Conservation (phyloP, 2,329 filamentous ascomycete species). For the Penicillium sp. region DNA sequence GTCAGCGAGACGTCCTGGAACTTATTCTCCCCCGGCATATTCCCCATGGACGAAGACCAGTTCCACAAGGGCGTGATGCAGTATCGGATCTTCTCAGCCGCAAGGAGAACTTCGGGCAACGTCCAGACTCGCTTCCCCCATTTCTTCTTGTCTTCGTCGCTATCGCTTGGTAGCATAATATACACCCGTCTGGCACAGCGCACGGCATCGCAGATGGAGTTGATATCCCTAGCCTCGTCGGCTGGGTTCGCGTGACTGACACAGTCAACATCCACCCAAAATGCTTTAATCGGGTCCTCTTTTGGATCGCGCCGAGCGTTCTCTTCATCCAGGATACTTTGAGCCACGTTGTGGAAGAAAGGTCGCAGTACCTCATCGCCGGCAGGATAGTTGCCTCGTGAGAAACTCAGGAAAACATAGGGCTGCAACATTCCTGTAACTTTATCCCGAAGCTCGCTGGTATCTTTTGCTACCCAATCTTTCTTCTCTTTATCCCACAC, state of each 20-base stretch:
- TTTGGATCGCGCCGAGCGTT: background rate
- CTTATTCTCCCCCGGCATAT: background rate
- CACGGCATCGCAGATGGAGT: constrained; percentile 19
- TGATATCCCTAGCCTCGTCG: constrained; percentile 9
- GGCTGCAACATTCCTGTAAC: constrained; percentile 11
- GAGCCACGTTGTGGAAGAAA: constrained; percentile 3
- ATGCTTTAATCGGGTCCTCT: constrained; percentile 8
- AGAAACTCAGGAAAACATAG: constrained; percentile 20
- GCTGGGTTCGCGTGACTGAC: constrained; percentile 1
- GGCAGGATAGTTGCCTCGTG: constrained; percentile 8
- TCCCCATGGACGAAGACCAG: background rate
- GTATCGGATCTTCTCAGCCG: constrained; percentile 11
- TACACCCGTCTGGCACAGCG: constrained; percentile 16
- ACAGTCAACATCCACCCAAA: constrained; percentile 17
- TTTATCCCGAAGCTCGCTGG: constrained; percentile 10
- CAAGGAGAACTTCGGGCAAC: constrained; percentile 13
- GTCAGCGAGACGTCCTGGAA: constrained; percentile 6
- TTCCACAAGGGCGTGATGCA: background rate
- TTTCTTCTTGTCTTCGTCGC: background rate
- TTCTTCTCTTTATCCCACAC: constrained; percentile 6
- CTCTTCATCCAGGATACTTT: constrained; percentile 7
- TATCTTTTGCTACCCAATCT: constrained; percentile 9
- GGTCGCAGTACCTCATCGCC: constrained; percentile 1
- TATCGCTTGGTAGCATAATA: constrained; percentile 11
- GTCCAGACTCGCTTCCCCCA: constrained; percentile 17